These are phyloP conservation scores for Aspergillus nomiae DNA, from an alignment of 2,329 filamentous ascomycete genomes.

Conservation along the genomic window DNA sequence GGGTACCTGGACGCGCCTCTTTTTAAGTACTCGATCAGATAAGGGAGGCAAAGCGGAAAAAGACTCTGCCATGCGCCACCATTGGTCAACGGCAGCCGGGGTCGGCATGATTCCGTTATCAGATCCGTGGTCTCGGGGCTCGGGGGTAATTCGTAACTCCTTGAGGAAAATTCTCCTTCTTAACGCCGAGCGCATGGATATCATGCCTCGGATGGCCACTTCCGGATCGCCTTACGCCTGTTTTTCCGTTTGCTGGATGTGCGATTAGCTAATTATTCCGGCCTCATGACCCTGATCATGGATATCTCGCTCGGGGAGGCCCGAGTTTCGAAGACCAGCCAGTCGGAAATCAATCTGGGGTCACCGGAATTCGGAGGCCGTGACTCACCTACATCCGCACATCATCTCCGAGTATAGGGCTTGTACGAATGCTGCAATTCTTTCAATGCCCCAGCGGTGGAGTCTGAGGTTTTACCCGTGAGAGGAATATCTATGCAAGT, in stretches of 20 bases:
- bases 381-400: too few species aligned
- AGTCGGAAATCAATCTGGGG: too few species aligned
- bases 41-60: neutral
- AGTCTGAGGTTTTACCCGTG: too few species aligned
- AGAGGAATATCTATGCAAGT: too few species aligned
- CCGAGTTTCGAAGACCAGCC: too few species aligned
- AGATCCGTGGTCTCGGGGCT: neutral
- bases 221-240: neutral
- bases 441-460: neutral
- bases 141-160: neutral
- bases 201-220: neutral
- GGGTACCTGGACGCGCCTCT: neutral
- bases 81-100: neutral
- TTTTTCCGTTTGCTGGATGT: neutral
- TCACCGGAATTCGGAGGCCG: too few species aligned
- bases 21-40: constrained; percentile 1
- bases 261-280: neutral
- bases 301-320: too few species aligned
- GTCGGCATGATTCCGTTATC: neutral
- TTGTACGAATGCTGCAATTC: neutral
- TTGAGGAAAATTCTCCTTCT: neutral
- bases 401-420: neutral
- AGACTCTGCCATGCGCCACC: neutral
- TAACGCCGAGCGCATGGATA: neutral
- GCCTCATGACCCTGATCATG: too few species aligned